A percentile compares a stretch with the other conserved stretches of the same genome.
Conservation (phyloP, 805 yeast genomes). For the Ogataea methanolica region DNA sequence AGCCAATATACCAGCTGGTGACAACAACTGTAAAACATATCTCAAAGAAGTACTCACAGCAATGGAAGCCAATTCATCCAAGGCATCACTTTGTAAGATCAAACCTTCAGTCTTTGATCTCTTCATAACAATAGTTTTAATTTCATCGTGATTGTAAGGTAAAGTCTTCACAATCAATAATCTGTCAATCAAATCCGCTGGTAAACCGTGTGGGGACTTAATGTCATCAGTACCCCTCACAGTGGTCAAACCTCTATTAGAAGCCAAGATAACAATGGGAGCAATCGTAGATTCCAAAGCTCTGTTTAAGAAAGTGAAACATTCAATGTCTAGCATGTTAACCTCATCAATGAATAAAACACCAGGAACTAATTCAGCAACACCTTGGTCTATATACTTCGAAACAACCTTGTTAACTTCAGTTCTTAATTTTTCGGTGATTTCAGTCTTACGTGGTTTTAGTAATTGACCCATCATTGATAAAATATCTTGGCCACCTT, state of each 20-base stretch:
- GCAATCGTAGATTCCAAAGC: slow-evolving; percentile 96
- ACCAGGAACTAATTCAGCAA: slow-evolving; percentile 97
- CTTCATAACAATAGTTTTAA: slow-evolving; percentile 77
- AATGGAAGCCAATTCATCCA: slow-evolving; percentile 82
- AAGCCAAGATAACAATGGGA: slow-evolving; percentile 97
- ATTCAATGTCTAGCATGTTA: slow-evolving; percentile 96
- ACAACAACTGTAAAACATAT: slow-evolving; percentile 85
- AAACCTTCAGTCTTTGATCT: slow-evolving; percentile 95
- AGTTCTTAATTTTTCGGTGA: slow-evolving; percentile 89
- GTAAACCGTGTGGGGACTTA: slow-evolving; percentile 96
- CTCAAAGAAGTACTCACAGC: slow-evolving; percentile 89
- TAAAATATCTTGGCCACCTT: slow-evolving; percentile 93
- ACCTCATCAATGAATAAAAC: slow-evolving; percentile 97
- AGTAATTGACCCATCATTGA: slow-evolving; percentile 97
- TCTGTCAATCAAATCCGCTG: slow-evolving; percentile 90
- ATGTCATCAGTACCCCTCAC: slow-evolving; percentile 86
- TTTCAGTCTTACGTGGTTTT: slow-evolving; percentile 96
- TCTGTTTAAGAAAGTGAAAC: slow-evolving; percentile 91
- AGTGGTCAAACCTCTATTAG: slow-evolving; percentile 91
- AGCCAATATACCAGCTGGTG: slow-evolving; percentile 86
- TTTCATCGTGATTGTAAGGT: slow-evolving; percentile 75
- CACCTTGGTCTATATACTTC: slow-evolving; percentile 98
- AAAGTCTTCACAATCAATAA: slow-evolving; percentile 87
- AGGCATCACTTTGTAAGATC: slow-evolving; percentile 74
- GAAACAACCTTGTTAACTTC: slow-evolving; percentile 96